Conservation (phyloP, 441 rosid genomes). For the Corymbia citriodora region DNA sequence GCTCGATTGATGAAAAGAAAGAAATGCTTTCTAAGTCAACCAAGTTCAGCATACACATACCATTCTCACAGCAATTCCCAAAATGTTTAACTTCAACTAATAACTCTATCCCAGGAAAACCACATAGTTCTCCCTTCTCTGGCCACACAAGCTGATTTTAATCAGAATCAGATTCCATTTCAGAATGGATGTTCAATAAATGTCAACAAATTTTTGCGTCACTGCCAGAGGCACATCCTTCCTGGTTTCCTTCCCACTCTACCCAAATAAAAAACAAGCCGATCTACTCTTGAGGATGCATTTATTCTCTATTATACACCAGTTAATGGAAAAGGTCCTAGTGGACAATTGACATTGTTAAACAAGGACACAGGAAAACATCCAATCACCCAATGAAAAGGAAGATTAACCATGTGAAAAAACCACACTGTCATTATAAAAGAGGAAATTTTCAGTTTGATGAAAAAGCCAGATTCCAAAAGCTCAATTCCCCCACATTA, state of each 20-base stretch:
- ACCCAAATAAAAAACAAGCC: background rate
- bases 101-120: background rate
- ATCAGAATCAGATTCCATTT: background rate
- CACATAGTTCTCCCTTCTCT: background rate
- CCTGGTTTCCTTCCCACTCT: background rate
- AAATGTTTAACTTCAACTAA: background rate
- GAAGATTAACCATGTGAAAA: background rate
- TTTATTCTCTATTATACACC: background rate
- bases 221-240: background rate
- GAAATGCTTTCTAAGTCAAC: background rate
- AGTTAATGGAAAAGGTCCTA: background rate
- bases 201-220: background rate
- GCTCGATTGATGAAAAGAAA: background rate
- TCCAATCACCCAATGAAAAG: background rate
- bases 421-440: background rate
- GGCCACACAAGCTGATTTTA: background rate
- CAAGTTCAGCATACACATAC: background rate
- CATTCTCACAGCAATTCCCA: background rate
- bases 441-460: background rate
- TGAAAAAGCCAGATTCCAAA: background rate
- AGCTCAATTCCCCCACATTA: background rate
- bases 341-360: background rate
- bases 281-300: background rate
- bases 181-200: background rate
- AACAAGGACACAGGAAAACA: background rate